Base-by-base conservation (phyloP, 345 rosid genomes). In the Boechera divaricarpa region DNA sequence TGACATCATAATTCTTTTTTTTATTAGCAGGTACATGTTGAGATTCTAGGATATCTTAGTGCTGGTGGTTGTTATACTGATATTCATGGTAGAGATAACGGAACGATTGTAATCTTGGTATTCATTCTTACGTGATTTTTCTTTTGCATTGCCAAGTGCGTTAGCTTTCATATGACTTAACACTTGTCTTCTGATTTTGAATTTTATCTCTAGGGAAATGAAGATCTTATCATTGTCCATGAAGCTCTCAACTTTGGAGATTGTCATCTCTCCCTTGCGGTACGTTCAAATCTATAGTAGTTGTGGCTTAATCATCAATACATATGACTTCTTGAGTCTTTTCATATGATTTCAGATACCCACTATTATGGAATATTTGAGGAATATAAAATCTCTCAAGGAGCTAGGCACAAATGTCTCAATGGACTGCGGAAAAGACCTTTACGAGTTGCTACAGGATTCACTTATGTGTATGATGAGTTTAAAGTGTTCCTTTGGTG, bases 221-320 rank as follows among this genome's bases (percentile, higher is more conserved):
- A 92, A 68, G 96, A 92, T 78, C 98, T 95, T 63, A 86, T 95
- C 76, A 69, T 89, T 75, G 96, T 86, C 63, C 98, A 95, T 35
- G 89, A 92, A 71, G 89, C 91, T 72, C 99, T 95, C 59, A 89
- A 89, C 45, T 92, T 83, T 82, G 99, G 99, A 45, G 94, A 95
- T 61, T 92, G 99, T 29, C 97, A 48, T 78, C 83, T 95, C 70
- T 95, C 99, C 53, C 48, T 95, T 53, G 98, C 99, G 2, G 99
- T 91, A 88, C 80, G 88, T 67, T 41, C 63, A 69, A 53, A 49
- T 49, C 72, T 10, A 38, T 51, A 21, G 12, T 54, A 53, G 42
- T 32, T 66, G 42, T 28, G 59, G 45, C 49, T 60, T 26, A n/a
- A 56, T 16, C 26, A 63, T 76, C 61, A 15, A 33, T 51, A 6